Conservation (phyloP, 345 rosid genomes). For the Raphanus raphanistrum region DNA sequence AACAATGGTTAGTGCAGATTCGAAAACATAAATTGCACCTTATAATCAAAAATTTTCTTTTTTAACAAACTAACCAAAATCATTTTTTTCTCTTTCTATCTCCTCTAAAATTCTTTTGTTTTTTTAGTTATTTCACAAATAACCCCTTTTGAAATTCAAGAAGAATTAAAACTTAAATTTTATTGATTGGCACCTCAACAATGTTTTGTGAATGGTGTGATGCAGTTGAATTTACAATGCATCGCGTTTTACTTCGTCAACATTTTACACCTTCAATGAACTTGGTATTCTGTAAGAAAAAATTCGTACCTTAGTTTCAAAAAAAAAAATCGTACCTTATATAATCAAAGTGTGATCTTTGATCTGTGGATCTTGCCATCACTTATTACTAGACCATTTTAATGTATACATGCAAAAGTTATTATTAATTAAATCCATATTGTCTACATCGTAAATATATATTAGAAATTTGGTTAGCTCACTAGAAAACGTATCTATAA, state of each 20-base stretch:
- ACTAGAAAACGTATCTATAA: slow-evolving; percentile 17
- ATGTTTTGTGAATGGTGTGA: neutral
- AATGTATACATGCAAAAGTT: neutral
- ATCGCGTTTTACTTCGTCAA: neutral
- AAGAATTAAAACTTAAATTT: neutral
- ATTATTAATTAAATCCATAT: neutral
- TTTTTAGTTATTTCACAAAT: no score
- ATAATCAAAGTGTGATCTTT: neutral
- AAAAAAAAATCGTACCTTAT: no score
- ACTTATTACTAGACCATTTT: slow-evolving; percentile 4
- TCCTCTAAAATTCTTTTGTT: no score
- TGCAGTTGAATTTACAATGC: neutral
- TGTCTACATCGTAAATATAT: slow-evolving; percentile 24
- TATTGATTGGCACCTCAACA: neutral
- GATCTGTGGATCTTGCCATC: neutral
- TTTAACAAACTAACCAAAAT: no score
- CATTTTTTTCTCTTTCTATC: no score
- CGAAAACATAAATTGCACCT: neutral
- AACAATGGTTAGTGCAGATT: neutral
- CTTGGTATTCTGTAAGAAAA: neutral
- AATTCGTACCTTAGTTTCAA: no score
- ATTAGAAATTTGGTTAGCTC: slow-evolving; percentile 19
- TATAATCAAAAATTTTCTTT: no score
- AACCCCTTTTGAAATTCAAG: neutral
- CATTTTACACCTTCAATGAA: neutral